A percentile compares a stretch with the other conserved stretches of the same genome.
phyloP scores from a whole-genome alignment of 345 rosid species.

The Pugionium cornutum region DNA sequence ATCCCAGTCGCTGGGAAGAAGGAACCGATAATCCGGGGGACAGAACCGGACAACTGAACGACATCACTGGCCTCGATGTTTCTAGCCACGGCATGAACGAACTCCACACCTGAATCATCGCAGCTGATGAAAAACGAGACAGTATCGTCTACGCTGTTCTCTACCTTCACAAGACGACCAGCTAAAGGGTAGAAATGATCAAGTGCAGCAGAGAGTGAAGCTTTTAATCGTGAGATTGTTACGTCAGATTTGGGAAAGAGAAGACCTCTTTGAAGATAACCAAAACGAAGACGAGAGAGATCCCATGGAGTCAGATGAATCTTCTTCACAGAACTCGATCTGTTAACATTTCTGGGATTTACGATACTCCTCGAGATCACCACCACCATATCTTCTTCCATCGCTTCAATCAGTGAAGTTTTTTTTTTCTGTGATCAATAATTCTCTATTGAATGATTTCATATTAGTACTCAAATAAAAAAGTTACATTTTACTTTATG shows the following conservation, averaged over 20 bases:
- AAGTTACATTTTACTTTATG: no score
- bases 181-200: constrained; percentile 44
- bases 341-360: constrained; percentile 11
- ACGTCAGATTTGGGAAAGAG: constrained; percentile 35
- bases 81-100: constrained; percentile 45
- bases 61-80: constrained; percentile 39
- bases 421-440: neutral
- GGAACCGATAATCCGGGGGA: constrained; percentile 35
- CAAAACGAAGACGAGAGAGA: constrained; percentile 38
- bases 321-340: constrained; percentile 13
- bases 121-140: constrained; percentile 45
- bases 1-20: constrained; percentile 50
- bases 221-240: constrained; percentile 27
- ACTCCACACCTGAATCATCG: constrained; percentile 47
- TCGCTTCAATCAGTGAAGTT: constrained; percentile 3
- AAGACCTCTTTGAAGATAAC: constrained; percentile 46
- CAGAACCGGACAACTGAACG: constrained; percentile 27
- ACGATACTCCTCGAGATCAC: constrained; percentile 30
- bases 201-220: constrained; percentile 44
- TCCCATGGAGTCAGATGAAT: constrained; percentile 44
- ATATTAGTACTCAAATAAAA: no score
- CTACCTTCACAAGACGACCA: constrained; percentile 42
- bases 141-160: constrained; percentile 30
- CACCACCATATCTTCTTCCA: constrained; percentile 32
- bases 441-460: no score